Conservation (phyloP, 2,329 filamentous ascomycete genomes). For the Talaromyces funiculosus region DNA sequence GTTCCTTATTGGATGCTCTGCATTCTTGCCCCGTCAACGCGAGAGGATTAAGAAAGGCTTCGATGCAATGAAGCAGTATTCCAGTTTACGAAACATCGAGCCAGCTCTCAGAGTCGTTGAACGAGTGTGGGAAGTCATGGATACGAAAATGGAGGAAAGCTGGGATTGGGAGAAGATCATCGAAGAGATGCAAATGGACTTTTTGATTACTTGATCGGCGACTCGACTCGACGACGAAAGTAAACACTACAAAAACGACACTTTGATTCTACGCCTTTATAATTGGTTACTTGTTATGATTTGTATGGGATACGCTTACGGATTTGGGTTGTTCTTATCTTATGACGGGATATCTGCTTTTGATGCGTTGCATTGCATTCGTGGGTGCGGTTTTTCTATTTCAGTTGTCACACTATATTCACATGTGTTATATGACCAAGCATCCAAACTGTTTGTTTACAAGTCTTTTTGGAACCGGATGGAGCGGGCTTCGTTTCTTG, state of each 20-base stretch:
- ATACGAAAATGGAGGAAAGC: slow-evolving; percentile 49
- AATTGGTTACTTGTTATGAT: slow-evolving; percentile 44
- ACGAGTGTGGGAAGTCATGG: slow-evolving; percentile 57
- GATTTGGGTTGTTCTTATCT: background rate
- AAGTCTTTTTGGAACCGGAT: background rate
- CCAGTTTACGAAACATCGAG: slow-evolving; percentile 53
- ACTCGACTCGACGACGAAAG: background rate
- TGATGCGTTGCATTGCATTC: slow-evolving; percentile 13
- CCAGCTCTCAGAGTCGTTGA: slow-evolving; percentile 52
- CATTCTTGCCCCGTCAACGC: slow-evolving; percentile 52
- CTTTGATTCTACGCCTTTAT: background rate
- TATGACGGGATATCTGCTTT: background rate
- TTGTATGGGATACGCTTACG: slow-evolving; percentile 32
- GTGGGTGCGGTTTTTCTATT: slow-evolving; percentile 1
- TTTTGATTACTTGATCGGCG: slow-evolving; percentile 50
- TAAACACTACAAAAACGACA: background rate
- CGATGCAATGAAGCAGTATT: slow-evolving; percentile 50
- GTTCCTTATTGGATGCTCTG: slow-evolving; percentile 57
- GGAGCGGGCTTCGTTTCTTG: background rate
- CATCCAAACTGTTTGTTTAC: background rate
- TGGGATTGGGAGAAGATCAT: slow-evolving; percentile 63
- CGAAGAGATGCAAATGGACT: slow-evolving; percentile 54
- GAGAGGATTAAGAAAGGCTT: slow-evolving; percentile 52
- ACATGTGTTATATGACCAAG: background rate
- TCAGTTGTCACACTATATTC: slow-evolving; percentile 2